These are phyloP conservation scores for Tricholoma terreum DNA, from an alignment of 768 basidiomycete genomes.

Conservation along the genomic window DNA sequence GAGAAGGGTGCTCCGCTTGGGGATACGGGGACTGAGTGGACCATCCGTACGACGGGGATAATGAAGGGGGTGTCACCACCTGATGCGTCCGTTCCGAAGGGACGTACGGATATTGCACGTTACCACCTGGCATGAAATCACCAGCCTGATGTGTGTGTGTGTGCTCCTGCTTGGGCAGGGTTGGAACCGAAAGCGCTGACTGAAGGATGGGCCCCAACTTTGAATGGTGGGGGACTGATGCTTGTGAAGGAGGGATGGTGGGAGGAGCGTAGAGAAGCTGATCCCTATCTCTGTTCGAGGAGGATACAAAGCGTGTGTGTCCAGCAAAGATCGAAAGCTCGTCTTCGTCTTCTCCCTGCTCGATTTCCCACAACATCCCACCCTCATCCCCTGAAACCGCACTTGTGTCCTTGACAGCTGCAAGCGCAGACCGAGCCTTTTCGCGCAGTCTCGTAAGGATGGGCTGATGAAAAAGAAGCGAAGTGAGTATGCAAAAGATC, in stretches of 20 bases:
- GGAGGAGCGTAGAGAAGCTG: conserved; percentile 11
- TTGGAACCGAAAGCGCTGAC: background rate
- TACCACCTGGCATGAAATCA: background rate
- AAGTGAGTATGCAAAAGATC: background rate
- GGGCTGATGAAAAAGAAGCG: conserved; percentile 36
- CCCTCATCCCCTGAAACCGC: conserved; percentile 25
- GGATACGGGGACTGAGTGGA: conserved; percentile 5
- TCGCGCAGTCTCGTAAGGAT: conserved; percentile 60
- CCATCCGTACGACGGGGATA: background rate
- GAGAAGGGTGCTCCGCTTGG: background rate
- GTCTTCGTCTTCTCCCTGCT: conserved; percentile 55
- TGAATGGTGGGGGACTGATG: background rate
- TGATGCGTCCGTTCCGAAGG: conserved; percentile 16
- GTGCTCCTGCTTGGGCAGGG: background rate
- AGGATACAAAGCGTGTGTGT: conserved; percentile 58
- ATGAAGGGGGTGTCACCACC: conserved; percentile 3
- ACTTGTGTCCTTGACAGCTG: conserved; percentile 37
- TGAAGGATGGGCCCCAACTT: background rate
- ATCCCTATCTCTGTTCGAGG: conserved; percentile 10
- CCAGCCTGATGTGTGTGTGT: background rate
- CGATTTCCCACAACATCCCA: conserved; percentile 49
- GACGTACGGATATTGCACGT: conserved; percentile 17
- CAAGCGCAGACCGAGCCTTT: conserved; percentile 60
- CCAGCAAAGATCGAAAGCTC: conserved; percentile 71
- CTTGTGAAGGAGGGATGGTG: conserved; percentile 5